Percentiles rank a stretch among this genome's conserved stretches.
These are phyloP conservation scores for Achaetomiella virescens DNA, from an alignment of 495 filamentous ascomycete genomes.

Conservation along the genomic window DNA sequence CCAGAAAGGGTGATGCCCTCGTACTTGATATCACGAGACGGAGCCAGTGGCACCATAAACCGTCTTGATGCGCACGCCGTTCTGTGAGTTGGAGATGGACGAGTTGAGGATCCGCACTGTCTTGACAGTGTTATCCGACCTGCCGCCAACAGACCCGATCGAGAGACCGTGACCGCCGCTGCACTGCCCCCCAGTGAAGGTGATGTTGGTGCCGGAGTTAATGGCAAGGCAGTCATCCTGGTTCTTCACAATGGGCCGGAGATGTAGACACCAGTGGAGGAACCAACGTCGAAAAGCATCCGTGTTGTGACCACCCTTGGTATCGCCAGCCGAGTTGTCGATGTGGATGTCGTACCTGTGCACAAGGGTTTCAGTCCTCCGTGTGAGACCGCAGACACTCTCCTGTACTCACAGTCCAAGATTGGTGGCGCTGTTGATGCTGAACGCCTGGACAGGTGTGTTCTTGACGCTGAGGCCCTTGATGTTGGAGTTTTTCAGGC, in stretches of 20 bases:
- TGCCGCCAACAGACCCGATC: constrained; percentile 55
- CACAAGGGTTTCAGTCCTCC: not conserved
- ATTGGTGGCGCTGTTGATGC: constrained; percentile 42
- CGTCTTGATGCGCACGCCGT: constrained; percentile 56
- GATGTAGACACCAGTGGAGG: constrained; percentile 42
- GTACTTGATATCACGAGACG: constrained; percentile 51
- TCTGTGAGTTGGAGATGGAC: constrained; percentile 47
- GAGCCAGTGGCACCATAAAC: constrained; percentile 46
- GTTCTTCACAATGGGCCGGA: constrained; percentile 45
- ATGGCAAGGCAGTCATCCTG: constrained; percentile 54
- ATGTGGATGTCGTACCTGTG: constrained; percentile 38
- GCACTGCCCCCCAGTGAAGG: constrained; percentile 27
- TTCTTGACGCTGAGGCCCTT: constrained; percentile 35
- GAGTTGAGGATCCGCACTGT: constrained; percentile 49
- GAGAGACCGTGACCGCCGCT: constrained; percentile 52
- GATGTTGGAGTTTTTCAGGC: constrained; percentile 30
- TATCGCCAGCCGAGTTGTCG: constrained; percentile 49
- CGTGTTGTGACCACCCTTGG: constrained; percentile 48
- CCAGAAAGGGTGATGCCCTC: constrained; percentile 46
- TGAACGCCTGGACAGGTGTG: constrained; percentile 52
- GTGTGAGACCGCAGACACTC: too few species aligned
- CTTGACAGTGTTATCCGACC: constrained; percentile 48
- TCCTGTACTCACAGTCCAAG: constrained; percentile 36
- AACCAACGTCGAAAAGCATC: constrained; percentile 53
- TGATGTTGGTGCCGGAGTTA: constrained; percentile 38